These are phyloP conservation scores for Exophiala oligosperma DNA, from an alignment of 2,329 filamentous ascomycete species.

Conservation along the genomic window DNA sequence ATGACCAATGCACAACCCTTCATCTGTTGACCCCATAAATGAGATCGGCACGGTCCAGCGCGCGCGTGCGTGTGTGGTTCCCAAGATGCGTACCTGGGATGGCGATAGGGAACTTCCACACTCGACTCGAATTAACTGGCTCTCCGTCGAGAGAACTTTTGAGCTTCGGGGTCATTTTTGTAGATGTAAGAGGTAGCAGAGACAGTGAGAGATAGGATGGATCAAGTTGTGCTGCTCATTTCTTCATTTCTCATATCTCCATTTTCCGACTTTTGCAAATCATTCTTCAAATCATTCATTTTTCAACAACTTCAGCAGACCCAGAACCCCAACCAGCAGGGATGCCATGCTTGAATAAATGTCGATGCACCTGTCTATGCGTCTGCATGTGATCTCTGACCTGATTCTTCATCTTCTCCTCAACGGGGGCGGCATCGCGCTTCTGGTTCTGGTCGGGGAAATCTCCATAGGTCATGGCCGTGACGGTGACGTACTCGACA, in stretches of 20 bases:
- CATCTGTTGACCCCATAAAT: background rate
- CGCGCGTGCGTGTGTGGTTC: background rate
- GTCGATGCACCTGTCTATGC: slow-evolving; percentile 10
- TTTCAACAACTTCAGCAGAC: background rate
- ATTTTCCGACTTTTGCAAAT: background rate
- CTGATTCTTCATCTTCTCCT: background rate
- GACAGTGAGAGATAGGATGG: too few species aligned
- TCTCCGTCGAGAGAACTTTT: too few species aligned
- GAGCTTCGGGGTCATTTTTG: too few species aligned
- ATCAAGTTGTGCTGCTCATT: background rate
- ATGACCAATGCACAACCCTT: too few species aligned
- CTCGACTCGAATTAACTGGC: too few species aligned
- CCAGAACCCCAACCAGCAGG: background rate
- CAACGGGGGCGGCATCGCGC: background rate
- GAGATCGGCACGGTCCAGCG: background rate
- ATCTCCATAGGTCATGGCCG: slow-evolving; percentile 1
- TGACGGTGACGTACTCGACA: slow-evolving; percentile 10
- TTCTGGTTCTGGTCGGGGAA: background rate
- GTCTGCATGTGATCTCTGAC: slow-evolving; percentile 3
- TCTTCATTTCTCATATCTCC: background rate
- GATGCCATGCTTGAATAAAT: slow-evolving; percentile 9
- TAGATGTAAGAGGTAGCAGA: too few species aligned
- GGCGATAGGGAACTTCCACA: too few species aligned
- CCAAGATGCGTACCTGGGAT: too few species aligned
- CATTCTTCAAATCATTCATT: background rate